Percentiles rank a stretch among this genome's conserved stretches.
Conservation (phyloP, 768 basidiomycete genomes). For the Postia placenta region DNA sequence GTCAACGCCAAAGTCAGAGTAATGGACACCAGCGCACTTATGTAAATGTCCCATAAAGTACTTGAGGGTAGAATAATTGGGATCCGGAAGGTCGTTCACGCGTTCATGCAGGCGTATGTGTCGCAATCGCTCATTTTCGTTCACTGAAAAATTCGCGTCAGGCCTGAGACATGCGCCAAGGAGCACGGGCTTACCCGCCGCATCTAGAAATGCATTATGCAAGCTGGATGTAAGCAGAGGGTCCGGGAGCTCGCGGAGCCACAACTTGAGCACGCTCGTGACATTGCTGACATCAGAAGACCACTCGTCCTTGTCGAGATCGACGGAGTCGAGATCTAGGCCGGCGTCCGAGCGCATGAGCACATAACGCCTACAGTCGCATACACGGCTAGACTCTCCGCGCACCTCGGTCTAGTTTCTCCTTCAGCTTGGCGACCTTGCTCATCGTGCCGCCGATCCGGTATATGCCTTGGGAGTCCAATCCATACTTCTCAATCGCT, state of each 20-base stretch:
- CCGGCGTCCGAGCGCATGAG: conserved; percentile 1
- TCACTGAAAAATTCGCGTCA: conserved; percentile 19
- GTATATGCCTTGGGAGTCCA: conserved; percentile 85
- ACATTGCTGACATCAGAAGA: conserved; percentile 93
- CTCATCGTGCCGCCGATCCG: conserved; percentile 88
- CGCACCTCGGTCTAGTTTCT: conserved; percentile 79
- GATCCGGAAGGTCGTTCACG: conserved; percentile 95
- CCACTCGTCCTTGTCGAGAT: conserved; percentile 88
- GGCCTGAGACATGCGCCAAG: background rate
- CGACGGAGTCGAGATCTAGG: conserved; percentile 77
- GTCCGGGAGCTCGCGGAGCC: conserved; percentile 94
- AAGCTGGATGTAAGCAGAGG: conserved; percentile 79
- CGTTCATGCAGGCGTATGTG: conserved; percentile 96
- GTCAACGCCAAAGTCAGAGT: background rate
- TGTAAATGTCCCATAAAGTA: conserved; percentile 93
- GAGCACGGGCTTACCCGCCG: conserved; percentile 64
- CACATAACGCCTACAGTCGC: background rate
- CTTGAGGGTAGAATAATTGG: conserved; percentile 98
- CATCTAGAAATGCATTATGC: conserved; percentile 92
- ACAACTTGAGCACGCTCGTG: conserved; percentile 89
- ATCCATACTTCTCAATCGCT: conserved; percentile 87
- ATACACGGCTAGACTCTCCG: conserved; percentile 1
- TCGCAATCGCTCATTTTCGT: conserved; percentile 90
- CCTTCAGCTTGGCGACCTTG: conserved; percentile 77
- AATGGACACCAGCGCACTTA: conserved; percentile 42